These are phyloP conservation scores for Fusarium vanettenii DNA, from an alignment of 2,329 filamentous ascomycete species.

Conservation along the genomic window DNA sequence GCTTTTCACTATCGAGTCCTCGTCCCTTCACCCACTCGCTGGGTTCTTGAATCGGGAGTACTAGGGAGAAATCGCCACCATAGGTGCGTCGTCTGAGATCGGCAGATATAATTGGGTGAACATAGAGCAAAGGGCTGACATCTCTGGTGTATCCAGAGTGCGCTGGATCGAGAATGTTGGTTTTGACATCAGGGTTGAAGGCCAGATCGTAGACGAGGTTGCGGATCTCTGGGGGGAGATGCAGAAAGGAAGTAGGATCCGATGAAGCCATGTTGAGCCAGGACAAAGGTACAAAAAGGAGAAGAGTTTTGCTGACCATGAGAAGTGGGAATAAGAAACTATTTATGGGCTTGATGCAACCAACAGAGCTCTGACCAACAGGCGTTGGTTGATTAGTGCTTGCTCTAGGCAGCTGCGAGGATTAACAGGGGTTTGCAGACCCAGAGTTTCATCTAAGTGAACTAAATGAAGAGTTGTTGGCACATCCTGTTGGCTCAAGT, in stretches of 20 bases:
- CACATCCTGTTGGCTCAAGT: background rate
- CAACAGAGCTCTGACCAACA: background rate
- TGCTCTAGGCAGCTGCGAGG: background rate
- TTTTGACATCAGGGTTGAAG: background rate
- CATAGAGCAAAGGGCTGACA: background rate
- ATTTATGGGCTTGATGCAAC: background rate
- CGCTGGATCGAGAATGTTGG: background rate
- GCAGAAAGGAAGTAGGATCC: background rate
- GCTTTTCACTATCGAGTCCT: background rate
- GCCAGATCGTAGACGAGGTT: background rate
- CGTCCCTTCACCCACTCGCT: background rate
- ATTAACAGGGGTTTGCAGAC: background rate
- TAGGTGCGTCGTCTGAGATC: background rate
- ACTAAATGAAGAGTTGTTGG: background rate
- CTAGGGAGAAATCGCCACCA: background rate
- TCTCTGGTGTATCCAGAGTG: background rate
- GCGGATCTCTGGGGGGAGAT: background rate
- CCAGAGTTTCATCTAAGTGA: background rate
- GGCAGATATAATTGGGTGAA: background rate
- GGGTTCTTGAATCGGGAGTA: background rate
- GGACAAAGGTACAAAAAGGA: background rate
- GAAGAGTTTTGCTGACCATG: background rate
- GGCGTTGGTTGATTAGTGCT: background rate
- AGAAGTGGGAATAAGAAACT: background rate
- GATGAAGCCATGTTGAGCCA: background rate